Conservation (phyloP, 192 early-diverging fungal species). For the Cetraspora pellucida region DNA sequence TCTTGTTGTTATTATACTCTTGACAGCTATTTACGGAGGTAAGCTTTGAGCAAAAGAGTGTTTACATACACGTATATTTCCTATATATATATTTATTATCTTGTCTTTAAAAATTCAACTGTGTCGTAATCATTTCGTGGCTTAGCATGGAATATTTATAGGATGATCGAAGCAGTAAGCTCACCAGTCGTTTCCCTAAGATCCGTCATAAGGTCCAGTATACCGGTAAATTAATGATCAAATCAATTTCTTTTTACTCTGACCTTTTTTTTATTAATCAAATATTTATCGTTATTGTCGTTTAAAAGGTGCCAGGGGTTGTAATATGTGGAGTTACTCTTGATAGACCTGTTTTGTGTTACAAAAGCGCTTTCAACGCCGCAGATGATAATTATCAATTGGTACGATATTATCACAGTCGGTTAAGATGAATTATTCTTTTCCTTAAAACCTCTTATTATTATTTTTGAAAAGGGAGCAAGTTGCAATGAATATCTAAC, state of each 20-base stretch:
- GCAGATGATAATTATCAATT: conserved; percentile 21
- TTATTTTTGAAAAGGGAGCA: background rate
- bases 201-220: background rate
- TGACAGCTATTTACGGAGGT: no score
- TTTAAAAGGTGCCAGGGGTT: conserved; percentile 16
- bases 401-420: background rate
- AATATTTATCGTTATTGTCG: no score
- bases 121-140: background rate
- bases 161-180: conserved; percentile 5
- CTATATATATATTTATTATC: no score
- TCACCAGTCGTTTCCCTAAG: conserved; percentile 17
- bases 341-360: background rate
- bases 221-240: background rate
- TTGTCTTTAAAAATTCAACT: no score
- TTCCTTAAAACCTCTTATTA: background rate
- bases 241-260: background rate
- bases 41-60: no score
- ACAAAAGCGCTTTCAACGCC: conserved; percentile 9
- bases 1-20: no score
- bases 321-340: background rate
- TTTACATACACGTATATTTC: no score
- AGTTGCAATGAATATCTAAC: conserved; percentile 15
- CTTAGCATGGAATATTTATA: conserved; percentile 23
- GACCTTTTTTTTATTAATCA: background rate
- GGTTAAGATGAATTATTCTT: background rate